A percentile compares a stretch with the other conserved stretches of the same genome.
Evolutionary conservation across 176 grass and related monocot species (phyloP).

Genomic region (Juncus inflexus): DNA sequence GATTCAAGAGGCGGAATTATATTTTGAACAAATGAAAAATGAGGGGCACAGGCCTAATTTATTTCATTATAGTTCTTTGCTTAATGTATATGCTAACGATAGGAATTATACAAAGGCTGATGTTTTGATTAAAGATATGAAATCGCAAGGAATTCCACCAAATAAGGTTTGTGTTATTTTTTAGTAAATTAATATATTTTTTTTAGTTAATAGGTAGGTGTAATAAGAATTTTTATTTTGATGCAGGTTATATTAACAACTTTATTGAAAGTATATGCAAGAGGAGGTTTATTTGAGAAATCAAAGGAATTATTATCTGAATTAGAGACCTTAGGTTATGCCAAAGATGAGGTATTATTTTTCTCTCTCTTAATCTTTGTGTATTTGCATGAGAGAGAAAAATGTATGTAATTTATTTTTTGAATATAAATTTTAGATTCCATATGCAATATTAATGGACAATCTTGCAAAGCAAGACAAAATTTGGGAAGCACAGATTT

Average conservation of each 20-base stretch:
- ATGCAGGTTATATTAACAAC: slow-evolving; percentile 85
- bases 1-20: slow-evolving; percentile 66
- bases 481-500: slow-evolving; percentile 48
- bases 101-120: slow-evolving; percentile 70
- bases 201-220: slow-evolving; percentile 2
- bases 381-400: slow-evolving; percentile 1
- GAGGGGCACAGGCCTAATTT: slow-evolving; percentile 79
- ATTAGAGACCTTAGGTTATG: slow-evolving; percentile 70
- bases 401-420: slow-evolving; percentile 1
- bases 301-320: slow-evolving; percentile 62
- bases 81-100: slow-evolving; percentile 80
- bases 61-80: slow-evolving; percentile 89
- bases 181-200: slow-evolving; percentile 15
- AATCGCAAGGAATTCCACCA: slow-evolving; percentile 59
- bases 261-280: slow-evolving; percentile 95
- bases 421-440: slow-evolving; percentile 51
- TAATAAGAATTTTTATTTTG: slow-evolving; percentile 21
- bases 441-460: slow-evolving; percentile 90
- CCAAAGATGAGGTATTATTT: slow-evolving; percentile 77
- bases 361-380: slow-evolving; percentile 6
- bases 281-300: slow-evolving; percentile 89
- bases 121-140: slow-evolving; percentile 70
- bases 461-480: slow-evolving; percentile 77
- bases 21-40: slow-evolving; percentile 86
- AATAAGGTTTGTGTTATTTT: slow-evolving; percentile 65